A percentile compares a stretch with the other conserved stretches of the same genome.
Conservation (phyloP, 2,329 filamentous ascomycete genomes). For the Aureobasidium sp. region DNA sequence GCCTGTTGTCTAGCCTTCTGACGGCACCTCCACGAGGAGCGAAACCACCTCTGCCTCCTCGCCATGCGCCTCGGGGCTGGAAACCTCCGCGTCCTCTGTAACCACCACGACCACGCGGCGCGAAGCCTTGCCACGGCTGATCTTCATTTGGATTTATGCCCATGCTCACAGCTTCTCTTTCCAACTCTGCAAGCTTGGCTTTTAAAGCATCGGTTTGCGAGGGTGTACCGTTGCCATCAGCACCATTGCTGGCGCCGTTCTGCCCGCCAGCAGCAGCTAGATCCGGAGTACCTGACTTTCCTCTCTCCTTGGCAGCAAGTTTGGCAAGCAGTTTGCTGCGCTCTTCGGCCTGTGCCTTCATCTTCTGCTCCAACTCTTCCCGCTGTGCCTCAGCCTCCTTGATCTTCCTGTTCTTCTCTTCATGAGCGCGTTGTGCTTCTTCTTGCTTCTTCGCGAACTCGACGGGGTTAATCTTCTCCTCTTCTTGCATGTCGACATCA, state of each 20-base stretch:
- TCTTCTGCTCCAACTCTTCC: slow-evolving; percentile 55
- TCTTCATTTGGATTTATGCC: slow-evolving; percentile 54
- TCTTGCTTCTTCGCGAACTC: slow-evolving; percentile 61
- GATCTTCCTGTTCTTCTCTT: slow-evolving; percentile 55
- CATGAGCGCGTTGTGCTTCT: slow-evolving; percentile 60
- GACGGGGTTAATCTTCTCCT: slow-evolving; percentile 57
- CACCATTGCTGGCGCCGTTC: slow-evolving; percentile 13
- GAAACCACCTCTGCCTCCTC: slow-evolving; percentile 39
- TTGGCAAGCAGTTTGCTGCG: slow-evolving; percentile 53
- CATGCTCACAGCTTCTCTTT: slow-evolving; percentile 61
- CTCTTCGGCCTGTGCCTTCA: slow-evolving; percentile 57
- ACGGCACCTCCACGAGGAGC: slow-evolving; percentile 40
- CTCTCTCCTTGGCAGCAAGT: slow-evolving; percentile 33
- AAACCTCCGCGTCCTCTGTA: slow-evolving; percentile 34
- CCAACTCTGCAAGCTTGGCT: slow-evolving; percentile 61
- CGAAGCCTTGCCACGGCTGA: slow-evolving; percentile 22
- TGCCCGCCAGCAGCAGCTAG: slow-evolving; percentile 13
- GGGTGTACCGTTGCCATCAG: slow-evolving; percentile 23
- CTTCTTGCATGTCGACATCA: slow-evolving; percentile 24
- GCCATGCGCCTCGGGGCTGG: slow-evolving; percentile 31
- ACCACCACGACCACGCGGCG: slow-evolving; percentile 34
- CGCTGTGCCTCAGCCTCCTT: slow-evolving; percentile 54
- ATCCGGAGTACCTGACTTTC: slow-evolving; percentile 19
- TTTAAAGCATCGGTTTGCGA: slow-evolving; percentile 57
- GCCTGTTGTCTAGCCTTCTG: slow-evolving; percentile 64